Evolutionary conservation across 1,284 basidiomycete genomes (phyloP).

Genomic region (Mycena sp.): DNA sequence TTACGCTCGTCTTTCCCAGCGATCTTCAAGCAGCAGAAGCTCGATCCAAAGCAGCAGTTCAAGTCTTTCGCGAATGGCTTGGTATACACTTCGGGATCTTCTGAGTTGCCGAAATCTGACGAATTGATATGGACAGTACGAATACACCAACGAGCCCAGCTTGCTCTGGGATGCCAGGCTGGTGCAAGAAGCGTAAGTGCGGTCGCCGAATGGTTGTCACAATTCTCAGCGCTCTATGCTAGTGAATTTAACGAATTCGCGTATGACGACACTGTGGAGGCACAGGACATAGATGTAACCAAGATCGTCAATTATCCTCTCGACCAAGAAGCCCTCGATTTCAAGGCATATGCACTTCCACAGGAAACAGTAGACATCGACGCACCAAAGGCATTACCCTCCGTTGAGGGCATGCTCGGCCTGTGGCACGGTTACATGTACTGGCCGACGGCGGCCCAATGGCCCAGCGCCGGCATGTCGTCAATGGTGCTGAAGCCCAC

Average conservation of each 20-base stretch:
- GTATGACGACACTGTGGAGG: slow-evolving; percentile 26
- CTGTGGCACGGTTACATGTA: slow-evolving; percentile 22
- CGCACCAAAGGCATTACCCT: background rate
- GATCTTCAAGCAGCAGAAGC: slow-evolving; percentile 41
- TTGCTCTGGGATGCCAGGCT: slow-evolving; percentile 16
- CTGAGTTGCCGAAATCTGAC: no score
- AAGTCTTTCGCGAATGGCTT: slow-evolving; percentile 38
- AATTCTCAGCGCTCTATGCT: background rate
- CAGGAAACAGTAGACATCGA: background rate
- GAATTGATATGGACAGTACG: slow-evolving; percentile 6
- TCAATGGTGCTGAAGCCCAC: slow-evolving; percentile 11
- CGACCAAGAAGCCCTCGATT: slow-evolving; percentile 29
- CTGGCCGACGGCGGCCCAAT: background rate
- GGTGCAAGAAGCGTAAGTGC: slow-evolving; percentile 19
- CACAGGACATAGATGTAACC: slow-evolving; percentile 19
- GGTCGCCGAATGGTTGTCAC: background rate
- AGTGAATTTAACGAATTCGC: slow-evolving; percentile 15
- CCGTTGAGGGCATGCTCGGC: background rate
- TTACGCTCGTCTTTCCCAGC: slow-evolving; percentile 20
- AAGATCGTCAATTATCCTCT: slow-evolving; percentile 35
- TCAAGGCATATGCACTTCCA: slow-evolving; percentile 22
- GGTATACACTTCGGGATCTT: no score
- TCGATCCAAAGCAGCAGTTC: slow-evolving; percentile 39
- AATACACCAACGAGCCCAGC: slow-evolving; percentile 22
- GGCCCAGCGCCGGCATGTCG: slow-evolving; percentile 10